These are phyloP conservation scores for Przewalskia tangutica DNA, from an alignment of 257 asterid species.

Conservation along the genomic window DNA sequence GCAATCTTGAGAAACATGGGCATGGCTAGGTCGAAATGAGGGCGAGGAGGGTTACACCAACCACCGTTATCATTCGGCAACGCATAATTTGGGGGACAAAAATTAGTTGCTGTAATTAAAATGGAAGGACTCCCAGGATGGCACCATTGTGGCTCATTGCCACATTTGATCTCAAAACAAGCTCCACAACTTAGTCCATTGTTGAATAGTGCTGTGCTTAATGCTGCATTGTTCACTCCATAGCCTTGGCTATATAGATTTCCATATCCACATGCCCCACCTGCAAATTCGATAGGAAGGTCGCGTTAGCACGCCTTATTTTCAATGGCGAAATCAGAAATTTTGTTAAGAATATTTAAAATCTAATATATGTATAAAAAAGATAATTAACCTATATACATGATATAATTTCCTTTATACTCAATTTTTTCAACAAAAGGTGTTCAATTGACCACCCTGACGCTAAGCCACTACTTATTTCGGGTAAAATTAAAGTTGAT, in stretches of 20 bases:
- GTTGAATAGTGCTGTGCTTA: constrained; percentile 71
- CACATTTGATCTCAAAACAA: constrained; percentile 66
- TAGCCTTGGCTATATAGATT: constrained; percentile 73
- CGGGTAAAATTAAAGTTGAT: no score
- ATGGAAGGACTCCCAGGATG: constrained; percentile 47
- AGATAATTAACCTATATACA: no score
- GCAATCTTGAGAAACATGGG: constrained; percentile 59
- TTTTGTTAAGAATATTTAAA: no score
- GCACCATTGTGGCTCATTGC: constrained; percentile 39
- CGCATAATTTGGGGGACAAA: constrained; percentile 53
- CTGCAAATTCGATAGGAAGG: not conserved
- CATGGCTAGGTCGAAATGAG: constrained; percentile 57
- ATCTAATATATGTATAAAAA: no score
- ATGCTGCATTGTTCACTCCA: constrained; percentile 67
- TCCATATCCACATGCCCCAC: constrained; percentile 74
- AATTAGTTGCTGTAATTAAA: constrained; percentile 46
- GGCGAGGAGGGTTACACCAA: constrained; percentile 64
- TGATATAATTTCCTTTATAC: no score
- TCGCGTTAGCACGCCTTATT: not conserved
- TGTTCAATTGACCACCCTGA: no score
- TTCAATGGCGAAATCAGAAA: no score
- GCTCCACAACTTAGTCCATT: constrained; percentile 70
- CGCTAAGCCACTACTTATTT: no score
- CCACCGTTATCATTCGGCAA: constrained; percentile 54
- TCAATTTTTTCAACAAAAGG: no score